Evolutionary conservation across 768 basidiomycete species (phyloP).

Genomic region (Infundibulicybe gibba): DNA sequence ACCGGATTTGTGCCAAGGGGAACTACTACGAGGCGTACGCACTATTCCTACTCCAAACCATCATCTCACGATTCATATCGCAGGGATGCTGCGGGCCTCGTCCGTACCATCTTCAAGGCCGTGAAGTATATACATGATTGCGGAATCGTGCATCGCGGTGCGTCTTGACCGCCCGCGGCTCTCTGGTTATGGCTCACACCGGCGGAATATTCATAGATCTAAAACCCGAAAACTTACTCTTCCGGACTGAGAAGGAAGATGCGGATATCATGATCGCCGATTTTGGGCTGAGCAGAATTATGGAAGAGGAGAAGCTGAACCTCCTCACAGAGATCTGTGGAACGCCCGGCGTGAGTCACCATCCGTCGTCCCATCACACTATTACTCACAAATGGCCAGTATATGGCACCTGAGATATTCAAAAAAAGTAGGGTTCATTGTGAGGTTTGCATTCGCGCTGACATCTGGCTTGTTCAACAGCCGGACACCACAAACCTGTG

Average conservation of each 20-base stretch:
- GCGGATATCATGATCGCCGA: slow-evolving; percentile 97
- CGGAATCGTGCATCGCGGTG: slow-evolving; percentile 91
- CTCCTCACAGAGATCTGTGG: slow-evolving; percentile 95
- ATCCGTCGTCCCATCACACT: slow-evolving; percentile 9
- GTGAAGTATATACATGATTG: slow-evolving; percentile 90
- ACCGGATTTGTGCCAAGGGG: slow-evolving; percentile 96
- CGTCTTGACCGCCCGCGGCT: slow-evolving; percentile 11
- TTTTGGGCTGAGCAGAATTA: slow-evolving; percentile 88
- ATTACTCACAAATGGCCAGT: slow-evolving; percentile 32
- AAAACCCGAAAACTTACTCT: slow-evolving; percentile 97
- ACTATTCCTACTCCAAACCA: not conserved
- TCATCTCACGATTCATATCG: slow-evolving; percentile 4
- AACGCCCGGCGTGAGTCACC: slow-evolving; percentile 69
- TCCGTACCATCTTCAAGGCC: slow-evolving; percentile 82
- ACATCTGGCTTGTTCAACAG: slow-evolving; percentile 27
- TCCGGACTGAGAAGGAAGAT: slow-evolving; percentile 84
- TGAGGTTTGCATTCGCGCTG: not conserved
- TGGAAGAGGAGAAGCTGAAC: slow-evolving; percentile 87
- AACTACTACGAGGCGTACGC: slow-evolving; percentile 92
- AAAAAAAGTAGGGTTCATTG: slow-evolving; percentile 60
- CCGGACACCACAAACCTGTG: slow-evolving; percentile 92
- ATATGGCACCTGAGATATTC: slow-evolving; percentile 97
- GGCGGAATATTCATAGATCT: slow-evolving; percentile 50
- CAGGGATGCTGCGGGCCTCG: slow-evolving; percentile 86
- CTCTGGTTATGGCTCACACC: not conserved